Evolutionary conservation across 345 rosid genomes (phyloP), one percentile per base, ranked within the genome.

Genomic region (Brassica nigra): DNA sequence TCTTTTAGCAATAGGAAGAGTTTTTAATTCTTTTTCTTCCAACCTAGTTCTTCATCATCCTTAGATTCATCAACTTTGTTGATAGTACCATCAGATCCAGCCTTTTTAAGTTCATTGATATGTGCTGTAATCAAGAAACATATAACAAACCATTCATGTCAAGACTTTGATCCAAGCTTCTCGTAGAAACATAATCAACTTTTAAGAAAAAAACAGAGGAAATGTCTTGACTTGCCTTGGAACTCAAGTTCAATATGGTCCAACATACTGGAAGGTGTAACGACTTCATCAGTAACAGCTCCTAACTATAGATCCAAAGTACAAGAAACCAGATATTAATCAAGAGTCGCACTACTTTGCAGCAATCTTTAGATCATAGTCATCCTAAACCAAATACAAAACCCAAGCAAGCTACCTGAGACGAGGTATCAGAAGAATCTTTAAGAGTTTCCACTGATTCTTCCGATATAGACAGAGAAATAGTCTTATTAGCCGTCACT

Each of bases 261-360:
- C 79, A 75, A 75, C 79, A 80, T 75, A 55, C 76, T 80, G 5
- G 79, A 10, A 63, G 29, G 2, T 80, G n/a, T 34, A 62, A 2
- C 16, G 27, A 61, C 76, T 80, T 80, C 79, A 80, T 80, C 83
- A 75, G 76, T 80, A 74, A 75, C 79, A 69, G 75, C 83, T 80
- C 79, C 83, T 36, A 63, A 20, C 83, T 80, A 74, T 54, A 18
- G 31, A 75, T 68, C 49, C 74, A 74, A 36, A 58, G 52, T 20
- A 55, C 5, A 16, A 55, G 1, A 66, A 66, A 23, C 42, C 14
- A 70, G 42, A 70, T 2, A 52, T 72, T 42, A 69, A 8, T 7
- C 7, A 75, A 52, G 15, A 27, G 20, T 16, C 37, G 7, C 30
- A n/a, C 1, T 8, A 6, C 10, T 63, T 29, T 39, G 11, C 9